A percentile compares a stretch with the other conserved stretches of the same genome.
Conservation (phyloP, 2,329 filamentous ascomycete genomes). For the Bipolaris oryzae region DNA sequence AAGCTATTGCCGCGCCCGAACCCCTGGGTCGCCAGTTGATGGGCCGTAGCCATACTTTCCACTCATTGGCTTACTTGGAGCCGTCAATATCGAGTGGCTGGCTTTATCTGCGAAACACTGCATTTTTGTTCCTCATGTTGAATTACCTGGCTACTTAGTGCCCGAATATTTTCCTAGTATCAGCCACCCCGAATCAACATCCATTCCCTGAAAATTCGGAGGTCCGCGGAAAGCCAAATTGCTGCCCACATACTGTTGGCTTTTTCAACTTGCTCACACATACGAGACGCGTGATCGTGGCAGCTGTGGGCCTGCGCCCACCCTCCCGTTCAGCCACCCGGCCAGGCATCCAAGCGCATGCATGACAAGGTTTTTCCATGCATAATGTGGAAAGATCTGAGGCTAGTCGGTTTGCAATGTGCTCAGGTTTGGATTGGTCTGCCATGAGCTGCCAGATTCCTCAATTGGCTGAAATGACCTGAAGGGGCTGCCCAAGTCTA, state of each 20-base stretch:
- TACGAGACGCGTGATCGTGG: neutral
- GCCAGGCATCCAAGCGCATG: slow-evolving; percentile 6
- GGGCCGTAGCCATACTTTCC: neutral
- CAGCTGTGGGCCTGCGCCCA: slow-evolving; percentile 4
- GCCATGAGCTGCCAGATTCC: slow-evolving; percentile 9
- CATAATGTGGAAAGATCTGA: slow-evolving; percentile 4
- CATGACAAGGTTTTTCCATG: slow-evolving; percentile 12
- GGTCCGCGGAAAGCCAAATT: neutral
- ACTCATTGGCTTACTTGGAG: slow-evolving; percentile 5
- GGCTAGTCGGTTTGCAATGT: neutral
- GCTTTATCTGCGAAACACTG: neutral
- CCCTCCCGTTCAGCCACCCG: neutral
- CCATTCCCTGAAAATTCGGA: neutral
- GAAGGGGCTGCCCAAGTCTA: neutral
- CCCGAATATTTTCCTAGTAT: neutral
- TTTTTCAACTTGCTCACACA: slow-evolving; percentile 5
- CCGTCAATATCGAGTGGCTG: slow-evolving; percentile 1
- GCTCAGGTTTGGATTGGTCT: neutral
- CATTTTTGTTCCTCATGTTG: neutral
- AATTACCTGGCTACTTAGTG: neutral
- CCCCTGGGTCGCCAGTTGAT: slow-evolving; percentile 6
- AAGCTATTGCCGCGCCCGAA: slow-evolving; percentile 5
- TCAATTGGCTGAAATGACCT: slow-evolving; percentile 1
- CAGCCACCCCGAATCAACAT: neutral
- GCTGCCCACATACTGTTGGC: neutral